Evolutionary conservation across 352 stramenopile genomes (phyloP), one percentile per base, ranked within the genome.

Genomic region (Globisporangium middletonii): DNA sequence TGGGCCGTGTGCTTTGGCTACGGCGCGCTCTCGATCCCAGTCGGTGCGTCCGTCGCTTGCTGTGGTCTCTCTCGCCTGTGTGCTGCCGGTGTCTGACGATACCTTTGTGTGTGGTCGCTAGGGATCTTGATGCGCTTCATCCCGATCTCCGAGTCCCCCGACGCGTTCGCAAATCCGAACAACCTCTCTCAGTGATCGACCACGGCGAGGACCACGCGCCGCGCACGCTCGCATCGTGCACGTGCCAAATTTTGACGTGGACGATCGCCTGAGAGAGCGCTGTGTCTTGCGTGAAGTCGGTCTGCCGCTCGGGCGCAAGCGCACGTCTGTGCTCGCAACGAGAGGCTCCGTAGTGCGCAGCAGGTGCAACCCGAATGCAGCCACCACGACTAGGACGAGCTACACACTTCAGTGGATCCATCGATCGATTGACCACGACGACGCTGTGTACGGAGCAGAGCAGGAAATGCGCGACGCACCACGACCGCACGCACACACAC

Each of bases 111-210:
- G 7, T 49, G 45, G 18, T 12, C 42, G 27, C 37, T 53, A 92
- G 82, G 79, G 23, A 11, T 91, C 23, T 46, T 89, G 23, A 93
- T 93, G 81, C 73, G 83, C 43, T 72, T 86, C 5, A 88, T 93
- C 35, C 83, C 81, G 0, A 57, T 93, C 45, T 64, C 73, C 18
- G 81, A 92, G 60, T 87, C 79, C 2, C 71, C 65, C 1, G 58
- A 76, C 27, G 75, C 83, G 18, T 93, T 81, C 56, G 83, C 83
- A 11, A 89, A 93, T 54, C 80, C 83, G 35, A 93, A 91, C 61
- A 67, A 73, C 45, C 73, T 89, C 30, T 82, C 65, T 2, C 72
- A 81, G 50, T 75, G 69, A 76, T 13, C 37, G 26, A 37, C 26
- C 12, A 47, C n/a, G 28, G 13, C 43, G 19, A 12, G 7, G n/a